A percentile compares a stretch with the other conserved stretches of the same genome.
These are phyloP conservation scores for Yarrowia alimentaria DNA, from an alignment of 805 yeast genomes.

Conservation along the genomic window DNA sequence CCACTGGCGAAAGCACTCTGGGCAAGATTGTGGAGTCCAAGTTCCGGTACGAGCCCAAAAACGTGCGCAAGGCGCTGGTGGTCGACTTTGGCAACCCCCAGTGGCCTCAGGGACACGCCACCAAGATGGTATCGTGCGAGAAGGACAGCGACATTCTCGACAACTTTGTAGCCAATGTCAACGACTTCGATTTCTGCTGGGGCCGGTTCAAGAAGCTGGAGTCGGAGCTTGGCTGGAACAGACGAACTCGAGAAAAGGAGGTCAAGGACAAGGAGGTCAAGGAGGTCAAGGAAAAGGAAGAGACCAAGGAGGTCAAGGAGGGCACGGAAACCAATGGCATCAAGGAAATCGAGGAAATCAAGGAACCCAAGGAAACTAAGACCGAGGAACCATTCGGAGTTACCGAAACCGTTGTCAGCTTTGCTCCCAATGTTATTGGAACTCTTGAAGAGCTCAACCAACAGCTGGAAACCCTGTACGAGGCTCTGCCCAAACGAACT, in stretches of 20 bases:
- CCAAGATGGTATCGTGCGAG: conserved; percentile 46
- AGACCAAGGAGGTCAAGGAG: not conserved
- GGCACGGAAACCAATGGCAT: not conserved
- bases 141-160: conserved; percentile 62
- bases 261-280: conserved; percentile 26
- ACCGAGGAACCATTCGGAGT: conserved; percentile 4
- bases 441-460: conserved; percentile 44
- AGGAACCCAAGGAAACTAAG: not conserved
- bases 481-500: conserved; percentile 56
- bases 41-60: conserved; percentile 6
- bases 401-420: not conserved
- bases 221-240: conserved; percentile 41
- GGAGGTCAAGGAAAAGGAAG: not conserved
- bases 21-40: conserved; percentile 12
- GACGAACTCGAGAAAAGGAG: conserved; percentile 30
- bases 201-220: conserved; percentile 62
- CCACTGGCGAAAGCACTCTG: conserved; percentile 25
- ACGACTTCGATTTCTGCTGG: conserved; percentile 50
- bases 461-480: conserved; percentile 51
- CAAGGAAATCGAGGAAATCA: not conserved
- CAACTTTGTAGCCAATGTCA: conserved; percentile 42
- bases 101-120: conserved; percentile 40
- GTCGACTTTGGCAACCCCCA: conserved; percentile 41
- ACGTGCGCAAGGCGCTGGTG: conserved; percentile 36
- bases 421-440: conserved; percentile 27